These are phyloP conservation scores for Phytophthora europaea DNA, from an alignment of 352 stramenopile species.

Conservation along the genomic window DNA sequence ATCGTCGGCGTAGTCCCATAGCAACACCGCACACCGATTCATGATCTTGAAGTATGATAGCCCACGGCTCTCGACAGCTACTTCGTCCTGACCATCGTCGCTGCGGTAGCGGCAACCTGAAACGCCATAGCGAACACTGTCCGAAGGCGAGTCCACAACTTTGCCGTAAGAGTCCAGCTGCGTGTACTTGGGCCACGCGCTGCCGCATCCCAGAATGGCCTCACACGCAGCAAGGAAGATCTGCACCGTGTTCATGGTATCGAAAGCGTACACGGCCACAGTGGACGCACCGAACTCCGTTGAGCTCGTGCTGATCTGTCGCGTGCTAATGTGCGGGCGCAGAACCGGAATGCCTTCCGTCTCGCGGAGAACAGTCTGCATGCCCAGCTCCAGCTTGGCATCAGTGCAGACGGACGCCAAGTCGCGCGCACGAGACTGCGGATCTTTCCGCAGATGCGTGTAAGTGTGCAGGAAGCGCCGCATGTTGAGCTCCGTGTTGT, in stretches of 20 bases:
- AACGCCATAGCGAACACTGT: conserved; percentile 45
- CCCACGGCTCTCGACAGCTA: conserved; percentile 39
- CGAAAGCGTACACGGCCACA: conserved; percentile 44
- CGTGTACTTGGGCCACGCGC: conserved; percentile 40
- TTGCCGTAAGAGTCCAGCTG: conserved; percentile 40
- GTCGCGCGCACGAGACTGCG: conserved; percentile 38
- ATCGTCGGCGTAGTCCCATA: conserved; percentile 46
- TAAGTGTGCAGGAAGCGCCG: conserved; percentile 42
- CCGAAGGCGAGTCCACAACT: conserved; percentile 34
- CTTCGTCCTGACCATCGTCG: conserved; percentile 39
- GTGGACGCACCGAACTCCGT: conserved; percentile 45
- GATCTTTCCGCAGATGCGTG: conserved; percentile 41
- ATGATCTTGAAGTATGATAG: conserved; percentile 48
- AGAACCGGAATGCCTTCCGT: conserved; percentile 37
- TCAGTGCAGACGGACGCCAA: conserved; percentile 37
- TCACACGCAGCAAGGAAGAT: conserved; percentile 45
- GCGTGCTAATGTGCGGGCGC: conserved; percentile 37
- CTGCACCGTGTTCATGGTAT: conserved; percentile 50
- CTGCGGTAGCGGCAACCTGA: conserved; percentile 41
- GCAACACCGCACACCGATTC: conserved; percentile 32
- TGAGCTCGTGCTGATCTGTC: conserved; percentile 34
- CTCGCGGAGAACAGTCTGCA: conserved; percentile 44
- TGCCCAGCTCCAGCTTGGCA: conserved; percentile 43
- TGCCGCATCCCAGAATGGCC: conserved; percentile 39
- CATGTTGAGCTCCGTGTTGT: conserved; percentile 42